These are phyloP conservation scores for Ogataea hybrid DNA, from an alignment of 1,139 yeast species.

Conservation along the genomic window DNA sequence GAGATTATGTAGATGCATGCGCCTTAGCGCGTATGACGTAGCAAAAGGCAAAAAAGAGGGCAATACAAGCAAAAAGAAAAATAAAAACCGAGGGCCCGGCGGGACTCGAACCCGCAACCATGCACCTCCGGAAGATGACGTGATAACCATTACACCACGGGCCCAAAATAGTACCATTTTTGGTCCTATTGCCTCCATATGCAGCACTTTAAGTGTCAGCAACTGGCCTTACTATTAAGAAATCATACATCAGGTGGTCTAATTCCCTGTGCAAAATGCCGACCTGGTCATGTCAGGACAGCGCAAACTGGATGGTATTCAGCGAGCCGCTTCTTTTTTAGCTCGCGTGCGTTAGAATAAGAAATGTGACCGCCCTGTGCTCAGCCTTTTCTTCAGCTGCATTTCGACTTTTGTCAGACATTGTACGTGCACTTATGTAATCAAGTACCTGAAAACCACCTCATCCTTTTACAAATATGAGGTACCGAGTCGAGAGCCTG, in stretches of 20 bases:
- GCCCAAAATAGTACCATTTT: constrained; percentile 22
- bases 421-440: no score
- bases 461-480: no score
- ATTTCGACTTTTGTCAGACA: no score
- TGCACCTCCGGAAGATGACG: constrained; percentile 34
- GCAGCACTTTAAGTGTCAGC: not conserved
- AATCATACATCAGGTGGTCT: not conserved
- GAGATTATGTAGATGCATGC: not conserved
- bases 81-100: constrained; percentile 28
- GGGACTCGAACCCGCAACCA: constrained; percentile 39
- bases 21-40: not conserved
- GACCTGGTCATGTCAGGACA: no score
- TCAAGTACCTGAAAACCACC: no score
- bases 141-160: constrained; percentile 35
- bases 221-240: not conserved
- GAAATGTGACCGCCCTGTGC: no score
- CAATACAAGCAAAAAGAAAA: not conserved
- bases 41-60: not conserved
- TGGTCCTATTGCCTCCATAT: not conserved
- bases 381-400: no score
- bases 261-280: not conserved
- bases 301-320: no score
- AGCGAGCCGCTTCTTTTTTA: no score
- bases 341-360: no score
- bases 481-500: no score